Percentiles rank a stretch among this genome's conserved stretches.
Conservation (phyloP, 345 rosid species). For the Acer campestre region DNA sequence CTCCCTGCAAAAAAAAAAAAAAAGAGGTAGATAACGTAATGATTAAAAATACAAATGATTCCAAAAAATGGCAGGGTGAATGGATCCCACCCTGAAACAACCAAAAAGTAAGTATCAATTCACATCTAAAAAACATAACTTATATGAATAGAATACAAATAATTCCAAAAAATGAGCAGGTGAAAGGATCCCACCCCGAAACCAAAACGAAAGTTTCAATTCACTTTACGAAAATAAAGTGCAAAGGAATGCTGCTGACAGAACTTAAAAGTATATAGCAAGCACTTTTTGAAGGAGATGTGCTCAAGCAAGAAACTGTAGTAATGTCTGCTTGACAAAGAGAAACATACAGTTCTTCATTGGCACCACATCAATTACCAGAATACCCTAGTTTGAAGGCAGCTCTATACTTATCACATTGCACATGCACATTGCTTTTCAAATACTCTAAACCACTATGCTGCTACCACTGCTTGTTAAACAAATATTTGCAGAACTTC, state of each 20-base stretch:
- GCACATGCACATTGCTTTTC: neutral
- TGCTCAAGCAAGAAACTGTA: neutral
- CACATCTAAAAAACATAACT: neutral
- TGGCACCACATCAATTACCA: constrained; percentile 6
- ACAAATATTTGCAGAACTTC: neutral
- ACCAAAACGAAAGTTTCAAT: neutral
- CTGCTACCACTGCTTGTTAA: neutral
- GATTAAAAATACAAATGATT: neutral
- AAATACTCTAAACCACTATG: neutral
- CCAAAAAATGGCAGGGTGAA: neutral
- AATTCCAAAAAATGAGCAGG: neutral
- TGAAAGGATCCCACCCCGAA: neutral
- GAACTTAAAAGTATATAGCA: neutral
- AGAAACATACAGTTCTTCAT: constrained; percentile 2
- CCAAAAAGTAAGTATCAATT: neutral
- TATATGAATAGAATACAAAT: neutral
- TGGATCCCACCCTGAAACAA: neutral
- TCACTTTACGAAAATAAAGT: neutral
- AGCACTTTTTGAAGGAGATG: neutral
- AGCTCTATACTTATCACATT: neutral
- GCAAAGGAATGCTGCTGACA: neutral
- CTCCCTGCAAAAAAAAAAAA: constrained; percentile 49
- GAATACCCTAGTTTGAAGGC: neutral
- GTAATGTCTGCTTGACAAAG: neutral
- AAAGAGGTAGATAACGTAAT: too few species aligned